These are phyloP conservation scores for Botryosphaeria agaves DNA, from an alignment of 2,329 filamentous ascomycete species.

Conservation along the genomic window DNA sequence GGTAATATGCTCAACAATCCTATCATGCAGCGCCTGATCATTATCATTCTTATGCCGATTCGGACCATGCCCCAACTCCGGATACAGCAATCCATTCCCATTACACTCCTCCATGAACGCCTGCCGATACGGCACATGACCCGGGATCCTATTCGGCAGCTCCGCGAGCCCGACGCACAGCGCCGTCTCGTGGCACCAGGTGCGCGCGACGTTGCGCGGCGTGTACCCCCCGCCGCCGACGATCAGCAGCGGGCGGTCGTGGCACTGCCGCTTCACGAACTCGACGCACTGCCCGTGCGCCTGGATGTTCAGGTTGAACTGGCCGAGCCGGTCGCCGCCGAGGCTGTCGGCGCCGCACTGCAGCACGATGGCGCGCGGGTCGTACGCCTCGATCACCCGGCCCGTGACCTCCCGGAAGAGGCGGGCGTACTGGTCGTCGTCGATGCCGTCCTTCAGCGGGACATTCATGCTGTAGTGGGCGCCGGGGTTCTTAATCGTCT, in stretches of 20 bases:
- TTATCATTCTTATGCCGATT: constrained; percentile 59
- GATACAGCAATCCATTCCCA: constrained; percentile 52
- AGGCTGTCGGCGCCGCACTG: constrained; percentile 94
- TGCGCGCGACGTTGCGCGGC: constrained; percentile 84
- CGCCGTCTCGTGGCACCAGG: constrained; percentile 92
- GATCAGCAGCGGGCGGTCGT: constrained; percentile 67
- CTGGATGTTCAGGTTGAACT: constrained; percentile 92
- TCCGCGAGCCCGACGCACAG: constrained; percentile 66
- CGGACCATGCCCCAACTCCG: constrained; percentile 64
- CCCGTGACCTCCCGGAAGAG: constrained; percentile 73
- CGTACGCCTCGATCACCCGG: constrained; percentile 63
- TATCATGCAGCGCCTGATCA: constrained; percentile 53
- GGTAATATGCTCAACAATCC: constrained; percentile 59
- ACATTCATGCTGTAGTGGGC: constrained; percentile 56
- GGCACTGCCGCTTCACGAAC: constrained; percentile 70
- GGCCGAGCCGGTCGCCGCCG: constrained; percentile 79
- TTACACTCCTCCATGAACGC: constrained; percentile 73
- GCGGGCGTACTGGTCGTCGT: constrained; percentile 59
- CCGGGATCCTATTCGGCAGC: constrained; percentile 57
- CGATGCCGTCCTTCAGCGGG: constrained; percentile 50
- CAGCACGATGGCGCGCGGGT: constrained; percentile 78
- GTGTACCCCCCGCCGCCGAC: constrained; percentile 95
- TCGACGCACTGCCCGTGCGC: constrained; percentile 84
- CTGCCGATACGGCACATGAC: constrained; percentile 67
- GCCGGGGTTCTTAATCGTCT: constrained; percentile 59